phyloP scores from a whole-genome alignment of 768 basidiomycete genomes.

The Tylopilus intermedius region DNA sequence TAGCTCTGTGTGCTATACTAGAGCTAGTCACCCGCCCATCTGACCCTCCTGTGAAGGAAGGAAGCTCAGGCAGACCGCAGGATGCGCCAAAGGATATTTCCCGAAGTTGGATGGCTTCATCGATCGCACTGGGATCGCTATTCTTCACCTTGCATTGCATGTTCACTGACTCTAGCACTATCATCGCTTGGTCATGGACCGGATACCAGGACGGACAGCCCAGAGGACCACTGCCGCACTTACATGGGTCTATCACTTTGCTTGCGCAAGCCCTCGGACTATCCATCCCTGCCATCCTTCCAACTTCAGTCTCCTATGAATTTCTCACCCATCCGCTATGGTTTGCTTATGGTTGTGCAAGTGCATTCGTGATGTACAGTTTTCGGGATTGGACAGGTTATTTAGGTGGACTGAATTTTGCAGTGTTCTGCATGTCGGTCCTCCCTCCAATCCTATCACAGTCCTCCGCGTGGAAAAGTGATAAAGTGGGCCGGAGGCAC shows the following conservation, averaged over 20 bases:
- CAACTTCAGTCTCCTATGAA: constrained; percentile 11
- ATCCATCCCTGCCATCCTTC: constrained; percentile 35
- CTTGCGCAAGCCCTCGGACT: constrained; percentile 58
- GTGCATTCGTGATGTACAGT: constrained; percentile 52
- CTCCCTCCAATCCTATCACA: constrained; percentile 50
- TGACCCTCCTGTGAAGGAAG: constrained; percentile 1
- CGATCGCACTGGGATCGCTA: constrained; percentile 60
- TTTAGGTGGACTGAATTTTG: constrained; percentile 55
- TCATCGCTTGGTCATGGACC: constrained; percentile 86
- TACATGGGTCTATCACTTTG: constrained; percentile 67
- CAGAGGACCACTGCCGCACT: constrained; percentile 66
- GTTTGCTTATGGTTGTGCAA: constrained; percentile 50
- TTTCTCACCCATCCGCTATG: constrained; percentile 44
- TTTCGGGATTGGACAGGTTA: constrained; percentile 70
- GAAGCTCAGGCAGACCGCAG: not conserved
- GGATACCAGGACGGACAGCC: constrained; percentile 63
- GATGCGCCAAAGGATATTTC: constrained; percentile 8
- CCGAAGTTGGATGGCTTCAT: constrained; percentile 35
- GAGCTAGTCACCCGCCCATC: constrained; percentile 49
- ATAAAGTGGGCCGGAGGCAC: constrained; percentile 45
- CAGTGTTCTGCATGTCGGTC: constrained; percentile 61
- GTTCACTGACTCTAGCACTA: constrained; percentile 69
- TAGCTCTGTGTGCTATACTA: constrained; percentile 54
- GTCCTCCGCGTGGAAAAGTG: constrained; percentile 36
- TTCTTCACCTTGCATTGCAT: constrained; percentile 71